These are phyloP conservation scores for Kodamaea fungicola DNA, from an alignment of 1,139 yeast genomes.

Conservation along the genomic window DNA sequence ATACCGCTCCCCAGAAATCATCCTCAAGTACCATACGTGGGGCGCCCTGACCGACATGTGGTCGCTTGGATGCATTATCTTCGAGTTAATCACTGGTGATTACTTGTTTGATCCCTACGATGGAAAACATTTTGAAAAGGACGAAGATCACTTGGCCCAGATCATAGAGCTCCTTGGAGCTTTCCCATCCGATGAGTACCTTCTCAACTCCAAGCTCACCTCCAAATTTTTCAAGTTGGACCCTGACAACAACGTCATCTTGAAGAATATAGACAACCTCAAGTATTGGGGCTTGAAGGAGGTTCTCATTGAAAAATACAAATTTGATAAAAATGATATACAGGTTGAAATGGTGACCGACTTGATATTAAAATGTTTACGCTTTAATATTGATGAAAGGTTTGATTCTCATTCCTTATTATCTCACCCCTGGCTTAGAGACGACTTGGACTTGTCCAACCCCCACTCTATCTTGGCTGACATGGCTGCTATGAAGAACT, in stretches of 20 bases:
- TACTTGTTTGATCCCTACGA: constrained; percentile 78
- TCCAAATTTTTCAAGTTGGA: constrained; percentile 49
- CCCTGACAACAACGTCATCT: constrained; percentile 39
- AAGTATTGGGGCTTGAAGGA: constrained; percentile 67
- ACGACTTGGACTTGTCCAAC: constrained; percentile 47
- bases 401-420: constrained; percentile 25
- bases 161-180: constrained; percentile 63
- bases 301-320: constrained; percentile 72
- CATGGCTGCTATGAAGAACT: constrained; percentile 9
- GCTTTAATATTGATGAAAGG: constrained; percentile 71
- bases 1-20: constrained; percentile 78
- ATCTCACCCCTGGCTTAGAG: constrained; percentile 74
- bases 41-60: constrained; percentile 83
- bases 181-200: constrained; percentile 48
- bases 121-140: constrained; percentile 60
- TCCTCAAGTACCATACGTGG: constrained; percentile 65
- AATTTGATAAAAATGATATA: constrained; percentile 31
- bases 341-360: constrained; percentile 28
- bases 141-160: constrained; percentile 86
- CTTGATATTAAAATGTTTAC: constrained; percentile 53
- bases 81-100: constrained; percentile 82
- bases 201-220: constrained; percentile 50
- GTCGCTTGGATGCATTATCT: constrained; percentile 79
- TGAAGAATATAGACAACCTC: constrained; percentile 58
- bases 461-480: constrained; percentile 12